phyloP scores from a whole-genome alignment of 257 asterid genomes.

The Avicennia marina region DNA sequence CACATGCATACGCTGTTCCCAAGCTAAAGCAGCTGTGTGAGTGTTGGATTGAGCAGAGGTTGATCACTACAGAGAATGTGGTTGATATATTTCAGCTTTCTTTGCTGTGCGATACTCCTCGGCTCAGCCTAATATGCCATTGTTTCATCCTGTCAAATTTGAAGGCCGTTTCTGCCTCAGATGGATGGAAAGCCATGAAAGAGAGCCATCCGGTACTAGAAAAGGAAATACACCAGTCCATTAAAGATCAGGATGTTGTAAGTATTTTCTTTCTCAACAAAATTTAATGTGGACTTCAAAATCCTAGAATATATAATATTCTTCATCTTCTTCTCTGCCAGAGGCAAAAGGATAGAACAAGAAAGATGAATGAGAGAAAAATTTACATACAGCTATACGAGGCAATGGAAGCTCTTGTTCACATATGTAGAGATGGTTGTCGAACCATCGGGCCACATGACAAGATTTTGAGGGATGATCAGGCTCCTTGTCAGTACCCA shows the following conservation, averaged over 20 bases:
- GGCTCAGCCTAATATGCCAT: conserved; percentile 71
- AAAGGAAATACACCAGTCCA: conserved; percentile 44
- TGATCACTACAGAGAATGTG: conserved; percentile 49
- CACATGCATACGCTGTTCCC: conserved; percentile 66
- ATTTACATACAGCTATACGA: conserved; percentile 59
- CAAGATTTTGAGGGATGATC: conserved; percentile 36
- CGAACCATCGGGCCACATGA: conserved; percentile 75
- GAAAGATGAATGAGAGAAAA: conserved; percentile 52
- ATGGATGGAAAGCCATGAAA: conserved; percentile 84
- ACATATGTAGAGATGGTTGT: conserved; percentile 85
- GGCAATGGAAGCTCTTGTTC: conserved; percentile 92
- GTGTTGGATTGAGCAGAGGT: conserved; percentile 46
- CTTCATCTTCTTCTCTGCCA: conserved; percentile 16
- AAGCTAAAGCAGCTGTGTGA: conserved; percentile 34
- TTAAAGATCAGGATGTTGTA: conserved; percentile 43
- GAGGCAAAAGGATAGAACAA: conserved; percentile 40
- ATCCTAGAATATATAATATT: not conserved
- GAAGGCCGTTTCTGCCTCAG: conserved; percentile 60
- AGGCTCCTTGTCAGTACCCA: conserved; percentile 53
- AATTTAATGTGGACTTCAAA: no score
- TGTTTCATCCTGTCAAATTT: conserved; percentile 52
- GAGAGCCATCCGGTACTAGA: conserved; percentile 80
- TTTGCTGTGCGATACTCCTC: conserved; percentile 71
- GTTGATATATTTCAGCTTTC: conserved; percentile 78
- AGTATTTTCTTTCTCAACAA: no score